Base-by-base conservation (phyloP, 371 early-diverging fungal species). In the Mucor plumbeus region DNA sequence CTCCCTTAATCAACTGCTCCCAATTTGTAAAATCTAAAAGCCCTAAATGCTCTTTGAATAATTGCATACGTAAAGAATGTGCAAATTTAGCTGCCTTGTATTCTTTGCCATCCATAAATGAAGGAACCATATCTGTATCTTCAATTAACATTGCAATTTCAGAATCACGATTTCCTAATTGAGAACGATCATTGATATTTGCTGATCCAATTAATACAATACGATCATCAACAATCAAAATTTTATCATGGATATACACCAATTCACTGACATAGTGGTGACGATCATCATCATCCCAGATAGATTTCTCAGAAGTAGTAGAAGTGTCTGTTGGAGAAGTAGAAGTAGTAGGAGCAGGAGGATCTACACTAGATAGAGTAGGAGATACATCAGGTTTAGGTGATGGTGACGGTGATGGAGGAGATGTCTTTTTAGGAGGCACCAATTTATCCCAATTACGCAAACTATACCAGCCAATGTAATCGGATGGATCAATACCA, bases 211-310 rank as follows among this genome's bases (percentile, higher is more conserved):
- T 83, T 19, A 97, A 75, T 31, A 92, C 91, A 56, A 87, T 78
- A 31, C 87, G 85, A 66, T 95, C 96, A 73, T 97, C 98, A 1
- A 94, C 91, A 74, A 97, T 95, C 86, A 97, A 82, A 34, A 96
- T 73, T 73, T 97, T 97, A 70, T 92, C 90, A 79, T 97, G 98
- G 43, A 97, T 89, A 75, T 97, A 97, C 36, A 96, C 81, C 69
- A 92, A 85, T 74, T 97, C 96, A 14, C 93, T 91, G 0, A 93
- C 91, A 71, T 87, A 86, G 59, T 81, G 73, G 7, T 78, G 69
- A 31, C 74, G 65, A 61, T 66, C 70, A 60, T 80, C 76, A 9
- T 65, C 68, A 15, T 72, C 65, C 67, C 61, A 54, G 15, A 67
- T 61, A 7, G 53, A 59, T 6, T 64, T 57, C 35, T 64, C 57